A percentile compares a stretch with the other conserved stretches of the same genome.
Conservation (phyloP, 805 yeast species). For the Ogataea wickerhamii region DNA sequence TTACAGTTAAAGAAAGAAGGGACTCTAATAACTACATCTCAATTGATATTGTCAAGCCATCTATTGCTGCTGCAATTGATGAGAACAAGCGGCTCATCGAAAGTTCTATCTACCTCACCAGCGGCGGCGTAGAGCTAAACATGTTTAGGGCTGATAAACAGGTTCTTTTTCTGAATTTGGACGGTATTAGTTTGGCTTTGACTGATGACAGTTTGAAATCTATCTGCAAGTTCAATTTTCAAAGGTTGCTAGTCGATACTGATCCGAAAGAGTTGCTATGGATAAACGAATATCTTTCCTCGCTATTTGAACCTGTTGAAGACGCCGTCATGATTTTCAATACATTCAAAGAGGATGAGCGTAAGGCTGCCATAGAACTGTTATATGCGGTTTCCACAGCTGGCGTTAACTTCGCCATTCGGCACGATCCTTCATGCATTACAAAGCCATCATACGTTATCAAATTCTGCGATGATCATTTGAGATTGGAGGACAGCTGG, state of each 20-base stretch:
- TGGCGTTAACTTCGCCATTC: constrained; percentile 43
- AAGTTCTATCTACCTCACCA: constrained; percentile 4
- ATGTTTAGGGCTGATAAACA: constrained; percentile 9
- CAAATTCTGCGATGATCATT: constrained; percentile 67
- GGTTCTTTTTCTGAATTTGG: constrained; percentile 9
- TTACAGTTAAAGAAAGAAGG: constrained; percentile 15
- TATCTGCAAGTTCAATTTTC: constrained; percentile 13
- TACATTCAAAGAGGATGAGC: constrained; percentile 9
- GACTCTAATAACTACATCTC: constrained; percentile 26
- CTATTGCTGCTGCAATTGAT: constrained; percentile 31
- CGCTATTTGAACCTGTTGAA: constrained; percentile 10
- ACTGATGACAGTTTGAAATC: constrained; percentile 2
- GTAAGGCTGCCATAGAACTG: constrained; percentile 35
- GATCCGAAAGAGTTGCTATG: constrained; percentile 22
- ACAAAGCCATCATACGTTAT: constrained; percentile 85
- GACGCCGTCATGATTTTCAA: constrained; percentile 8
- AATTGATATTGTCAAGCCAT: constrained; percentile 34
- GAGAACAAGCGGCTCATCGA: constrained; percentile 6
- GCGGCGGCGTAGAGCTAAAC: constrained; percentile 13
- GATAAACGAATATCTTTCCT: constrained; percentile 12
- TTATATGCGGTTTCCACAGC: constrained; percentile 40
- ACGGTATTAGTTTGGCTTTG: constrained; percentile 4
- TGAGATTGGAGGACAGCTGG: constrained; percentile 84
- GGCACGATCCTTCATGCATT: constrained; percentile 84
- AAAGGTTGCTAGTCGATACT: constrained; percentile 15